Base-by-base conservation (phyloP, 2,329 filamentous ascomycete species). In the Neonectria ditissima region DNA sequence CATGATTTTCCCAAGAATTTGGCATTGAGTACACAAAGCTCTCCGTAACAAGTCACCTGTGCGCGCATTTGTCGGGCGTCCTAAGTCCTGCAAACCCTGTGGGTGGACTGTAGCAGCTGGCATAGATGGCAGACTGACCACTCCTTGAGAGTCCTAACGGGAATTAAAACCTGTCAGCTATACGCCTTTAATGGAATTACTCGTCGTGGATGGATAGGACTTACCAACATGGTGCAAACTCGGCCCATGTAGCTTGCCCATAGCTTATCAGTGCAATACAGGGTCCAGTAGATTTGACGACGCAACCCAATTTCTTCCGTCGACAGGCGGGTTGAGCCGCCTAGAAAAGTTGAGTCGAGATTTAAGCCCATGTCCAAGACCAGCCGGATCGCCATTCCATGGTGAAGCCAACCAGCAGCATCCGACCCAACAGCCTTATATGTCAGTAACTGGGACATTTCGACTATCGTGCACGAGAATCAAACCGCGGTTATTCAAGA, bases 311-410 rank as follows among this genome's bases (percentile, higher is more conserved):
- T 24, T 14, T 62, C 59, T 14, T 62, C 47, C 1, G 45, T 9
- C 2, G 4, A n/a, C 6, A 57, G 30, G 3, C 44, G 34, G 8
- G 20, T 57, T 11, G 37, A 48, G 9, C 47, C 55, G 2, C 14
- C 34, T 4, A 50, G 16, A 8, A 32, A 22, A 1, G 24, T 20
- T n/a, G 48, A 44, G 30, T 80, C 77, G 13, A 79, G 66, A 28
- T 80, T 79, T 0, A 80, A 64, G 1, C 78, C 78, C 76, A 80
- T 78, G 30, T 80, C 78, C 0, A 79, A 70, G 10, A 73, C 74
- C 13, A 80, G 58, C 3, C 77, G 72, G 51, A 66, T 75, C 1
- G 78, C 78, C 74, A 80, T 79, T 1, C 78, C 78, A n/a, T 78
- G 74, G 44, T 78, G 73, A 9, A 79, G 71, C 77, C 77, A 79